These are phyloP conservation scores for Colletotrichum australisinense DNA, from an alignment of 2,329 filamentous ascomycete genomes.

Conservation along the genomic window DNA sequence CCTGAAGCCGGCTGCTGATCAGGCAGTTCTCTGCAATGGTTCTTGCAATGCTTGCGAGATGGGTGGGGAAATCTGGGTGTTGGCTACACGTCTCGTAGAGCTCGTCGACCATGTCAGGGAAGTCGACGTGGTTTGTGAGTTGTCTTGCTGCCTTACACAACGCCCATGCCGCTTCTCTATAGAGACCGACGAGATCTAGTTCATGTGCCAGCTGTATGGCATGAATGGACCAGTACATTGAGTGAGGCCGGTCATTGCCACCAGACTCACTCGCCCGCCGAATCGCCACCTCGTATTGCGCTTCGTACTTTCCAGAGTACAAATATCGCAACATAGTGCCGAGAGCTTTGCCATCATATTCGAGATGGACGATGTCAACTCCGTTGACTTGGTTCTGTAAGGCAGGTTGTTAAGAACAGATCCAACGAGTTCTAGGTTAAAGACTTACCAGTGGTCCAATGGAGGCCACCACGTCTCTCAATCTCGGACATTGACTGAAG, in stretches of 20 bases:
- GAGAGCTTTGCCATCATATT: not conserved
- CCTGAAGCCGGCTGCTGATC: not conserved
- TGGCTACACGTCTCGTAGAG: not conserved
- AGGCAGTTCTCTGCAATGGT: not conserved
- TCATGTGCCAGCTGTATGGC: not conserved
- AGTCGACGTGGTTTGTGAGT: conserved; percentile 10
- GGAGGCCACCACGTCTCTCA: not conserved
- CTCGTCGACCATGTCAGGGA: conserved; percentile 4
- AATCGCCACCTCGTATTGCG: not conserved
- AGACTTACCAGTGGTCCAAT: not conserved
- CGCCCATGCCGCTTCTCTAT: not conserved
- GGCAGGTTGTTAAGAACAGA: not conserved
- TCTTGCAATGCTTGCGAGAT: not conserved
- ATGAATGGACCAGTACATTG: conserved; percentile 6
- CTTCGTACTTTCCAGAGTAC: conserved; percentile 14
- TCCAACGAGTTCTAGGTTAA: not conserved
- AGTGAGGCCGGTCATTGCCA: not conserved
- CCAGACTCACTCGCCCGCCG: not conserved
- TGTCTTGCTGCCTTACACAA: not conserved
- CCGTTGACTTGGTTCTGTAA: not conserved
- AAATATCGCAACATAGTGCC: conserved; percentile 1
- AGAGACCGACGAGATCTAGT: not conserved
- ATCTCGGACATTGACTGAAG: conserved; percentile 1
- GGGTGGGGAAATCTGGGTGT: not conserved
- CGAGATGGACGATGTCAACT: not conserved